Percentiles rank a stretch among this genome's conserved stretches.
Conservation (phyloP, 2,329 filamentous ascomycete genomes). For the Cordyceps militaris region DNA sequence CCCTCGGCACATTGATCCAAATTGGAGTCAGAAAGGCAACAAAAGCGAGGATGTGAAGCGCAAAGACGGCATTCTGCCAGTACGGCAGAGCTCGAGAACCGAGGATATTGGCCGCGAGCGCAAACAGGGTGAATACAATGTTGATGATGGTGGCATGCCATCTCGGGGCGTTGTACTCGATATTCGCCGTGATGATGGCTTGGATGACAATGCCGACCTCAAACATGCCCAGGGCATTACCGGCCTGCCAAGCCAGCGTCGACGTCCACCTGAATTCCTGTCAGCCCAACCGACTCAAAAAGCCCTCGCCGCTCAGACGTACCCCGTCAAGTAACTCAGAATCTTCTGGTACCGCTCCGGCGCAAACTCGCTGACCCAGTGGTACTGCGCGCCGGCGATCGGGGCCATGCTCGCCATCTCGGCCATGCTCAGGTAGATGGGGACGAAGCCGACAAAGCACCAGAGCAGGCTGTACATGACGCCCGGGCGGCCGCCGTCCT, state of each 20-base stretch:
- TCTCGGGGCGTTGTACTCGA: slow-evolving; percentile 7
- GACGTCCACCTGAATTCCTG: slow-evolving; percentile 14
- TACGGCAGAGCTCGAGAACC: slow-evolving; percentile 11
- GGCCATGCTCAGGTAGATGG: slow-evolving; percentile 17
- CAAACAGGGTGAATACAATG: slow-evolving; percentile 10
- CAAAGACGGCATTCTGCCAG: slow-evolving; percentile 16
- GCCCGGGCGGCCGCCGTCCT: slow-evolving; percentile 12
- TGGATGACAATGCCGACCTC: slow-evolving; percentile 16
- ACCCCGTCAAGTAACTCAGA: slow-evolving; percentile 13
- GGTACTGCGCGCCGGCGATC: slow-evolving; percentile 19
- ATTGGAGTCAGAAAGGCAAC: slow-evolving; percentile 14
- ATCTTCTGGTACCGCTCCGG: slow-evolving; percentile 9
- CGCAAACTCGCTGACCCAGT: slow-evolving; percentile 18
- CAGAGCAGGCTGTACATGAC: slow-evolving; percentile 12
- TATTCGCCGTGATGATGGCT: slow-evolving; percentile 14
- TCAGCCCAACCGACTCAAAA: background rate
- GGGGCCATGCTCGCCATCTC: slow-evolving; percentile 20
- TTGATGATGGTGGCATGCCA: slow-evolving; percentile 16
- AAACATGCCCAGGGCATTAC: slow-evolving; percentile 14
- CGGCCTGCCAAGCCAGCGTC: slow-evolving; percentile 16
- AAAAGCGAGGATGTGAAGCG: slow-evolving; percentile 13
- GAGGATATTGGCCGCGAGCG: slow-evolving; percentile 10
- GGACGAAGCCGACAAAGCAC: slow-evolving; percentile 11
- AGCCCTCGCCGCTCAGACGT: background rate
- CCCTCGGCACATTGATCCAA: slow-evolving; percentile 15